Evolutionary conservation across 306 rosid genomes (phyloP).

Genomic region (Prunus dulcis): DNA sequence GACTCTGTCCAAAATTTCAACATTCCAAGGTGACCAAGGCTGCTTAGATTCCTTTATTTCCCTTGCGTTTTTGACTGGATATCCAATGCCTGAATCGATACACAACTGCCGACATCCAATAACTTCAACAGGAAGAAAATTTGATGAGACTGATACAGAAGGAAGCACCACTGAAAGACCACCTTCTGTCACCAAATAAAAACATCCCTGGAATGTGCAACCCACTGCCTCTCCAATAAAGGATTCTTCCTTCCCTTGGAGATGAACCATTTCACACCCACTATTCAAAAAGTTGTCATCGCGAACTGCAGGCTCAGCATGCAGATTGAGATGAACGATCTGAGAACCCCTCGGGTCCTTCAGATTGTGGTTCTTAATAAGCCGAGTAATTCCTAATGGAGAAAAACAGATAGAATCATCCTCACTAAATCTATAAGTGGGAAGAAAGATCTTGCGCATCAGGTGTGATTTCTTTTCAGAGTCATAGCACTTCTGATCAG

Average conservation of each 20-base stretch:
- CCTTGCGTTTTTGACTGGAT: slow-evolving; percentile 42
- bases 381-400: slow-evolving; percentile 76
- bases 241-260: slow-evolving; percentile 49
- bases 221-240: slow-evolving; percentile 76
- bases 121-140: slow-evolving; percentile 60
- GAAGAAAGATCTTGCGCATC: slow-evolving; percentile 66
- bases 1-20: slow-evolving; percentile 85
- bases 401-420: slow-evolving; percentile 70
- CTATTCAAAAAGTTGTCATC: slow-evolving; percentile 63
- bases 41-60: slow-evolving; percentile 40
- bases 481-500: slow-evolving; percentile 34
- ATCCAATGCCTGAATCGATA: slow-evolving; percentile 32
- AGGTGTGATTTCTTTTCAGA: slow-evolving; percentile 43
- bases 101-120: slow-evolving; percentile 53
- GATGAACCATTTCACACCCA: slow-evolving; percentile 30
- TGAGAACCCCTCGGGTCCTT: slow-evolving; percentile 43
- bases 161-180: slow-evolving; percentile 83
- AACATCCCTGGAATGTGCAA: slow-evolving; percentile 72
- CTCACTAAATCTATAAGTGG: slow-evolving; percentile 46
- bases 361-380: slow-evolving; percentile 40
- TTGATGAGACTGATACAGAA: slow-evolving; percentile 58
- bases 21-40: slow-evolving; percentile 62
- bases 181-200: slow-evolving; percentile 73
- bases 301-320: slow-evolving; percentile 38
- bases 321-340: slow-evolving; percentile 68